Percentiles rank a stretch among this genome's conserved stretches.
These are phyloP conservation scores for Cercospora zeae-maydis DNA, from an alignment of 2,329 filamentous ascomycete species.

Conservation along the genomic window DNA sequence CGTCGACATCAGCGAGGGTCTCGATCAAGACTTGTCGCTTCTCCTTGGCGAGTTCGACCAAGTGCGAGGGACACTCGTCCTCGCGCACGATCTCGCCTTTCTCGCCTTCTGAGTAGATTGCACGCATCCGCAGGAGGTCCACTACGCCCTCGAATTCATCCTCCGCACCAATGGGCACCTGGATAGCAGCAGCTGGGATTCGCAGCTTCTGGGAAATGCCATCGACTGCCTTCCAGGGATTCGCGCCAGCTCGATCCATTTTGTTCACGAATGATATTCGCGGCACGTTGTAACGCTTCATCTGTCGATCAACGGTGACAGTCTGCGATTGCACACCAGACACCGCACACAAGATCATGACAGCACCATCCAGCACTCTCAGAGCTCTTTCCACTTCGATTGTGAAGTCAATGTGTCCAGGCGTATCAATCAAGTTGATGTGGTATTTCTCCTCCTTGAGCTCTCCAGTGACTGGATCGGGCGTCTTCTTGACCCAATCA, in stretches of 20 bases:
- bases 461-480: constrained; percentile 51
- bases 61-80: constrained; percentile 77
- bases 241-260: constrained; percentile 98
- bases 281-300: constrained; percentile 96
- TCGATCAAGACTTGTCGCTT: constrained; percentile 85
- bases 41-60: constrained; percentile 72
- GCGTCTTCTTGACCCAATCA: constrained; percentile 80
- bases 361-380: constrained; percentile 89
- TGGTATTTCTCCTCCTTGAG: constrained; percentile 89
- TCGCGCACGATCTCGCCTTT: constrained; percentile 71
- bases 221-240: constrained; percentile 95
- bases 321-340: constrained; percentile 97
- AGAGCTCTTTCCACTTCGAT: constrained; percentile 96
- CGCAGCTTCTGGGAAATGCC: constrained; percentile 97
- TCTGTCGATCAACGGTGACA: constrained; percentile 96
- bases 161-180: constrained; percentile 90
- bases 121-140: constrained; percentile 86
- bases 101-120: constrained; percentile 85
- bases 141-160: constrained; percentile 90
- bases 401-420: constrained; percentile 97
- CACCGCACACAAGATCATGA: constrained; percentile 97
- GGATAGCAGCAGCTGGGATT: constrained; percentile 85
- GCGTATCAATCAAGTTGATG: constrained; percentile 97
- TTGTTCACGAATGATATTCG: constrained; percentile 97
- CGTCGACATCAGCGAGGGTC: constrained; percentile 93